These are phyloP conservation scores for Angomonas ambiguus DNA, from an alignment of 208 protist species.

Conservation along the genomic window DNA sequence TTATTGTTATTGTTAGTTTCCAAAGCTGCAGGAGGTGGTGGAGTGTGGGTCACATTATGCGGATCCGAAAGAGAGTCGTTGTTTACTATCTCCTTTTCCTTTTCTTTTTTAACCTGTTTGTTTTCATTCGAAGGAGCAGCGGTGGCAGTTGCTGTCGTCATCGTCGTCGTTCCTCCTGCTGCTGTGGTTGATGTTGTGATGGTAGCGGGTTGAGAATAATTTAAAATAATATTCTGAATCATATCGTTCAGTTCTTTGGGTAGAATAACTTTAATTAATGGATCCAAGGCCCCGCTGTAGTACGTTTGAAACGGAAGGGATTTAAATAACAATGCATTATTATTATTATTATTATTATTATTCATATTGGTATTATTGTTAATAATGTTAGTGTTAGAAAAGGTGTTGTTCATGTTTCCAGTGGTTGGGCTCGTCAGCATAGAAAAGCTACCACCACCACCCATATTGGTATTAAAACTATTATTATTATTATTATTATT, in stretches of 20 bases:
- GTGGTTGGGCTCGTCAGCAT: not conserved
- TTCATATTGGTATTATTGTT: not conserved
- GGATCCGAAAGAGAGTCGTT: not conserved
- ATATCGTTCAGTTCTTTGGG: constrained; percentile 38
- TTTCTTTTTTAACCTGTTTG: not conserved
- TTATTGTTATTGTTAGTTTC: constrained; percentile 2
- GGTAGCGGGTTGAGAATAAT: not conserved
- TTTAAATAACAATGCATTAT: not conserved
- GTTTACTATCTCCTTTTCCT: not conserved
- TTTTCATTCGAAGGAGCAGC: not conserved
- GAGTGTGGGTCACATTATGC: not conserved
- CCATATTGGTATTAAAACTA: not conserved
- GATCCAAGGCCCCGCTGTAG: constrained; percentile 59
- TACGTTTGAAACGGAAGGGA: constrained; percentile 29
- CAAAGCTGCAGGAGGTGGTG: too few relatives aligned
- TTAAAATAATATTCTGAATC: constrained; percentile 17
- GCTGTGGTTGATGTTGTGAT: not conserved
- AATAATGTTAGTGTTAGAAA: not conserved
- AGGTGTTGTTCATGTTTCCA: not conserved
- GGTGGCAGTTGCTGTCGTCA: not conserved
- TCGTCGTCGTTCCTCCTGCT: not conserved
- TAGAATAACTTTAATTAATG: constrained; percentile 39
- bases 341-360: not conserved
- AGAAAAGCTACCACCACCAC: not conserved
- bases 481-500: too few relatives aligned